phyloP scores from a whole-genome alignment of 371 early-diverging fungal genomes.

The Mucor saturninus region DNA sequence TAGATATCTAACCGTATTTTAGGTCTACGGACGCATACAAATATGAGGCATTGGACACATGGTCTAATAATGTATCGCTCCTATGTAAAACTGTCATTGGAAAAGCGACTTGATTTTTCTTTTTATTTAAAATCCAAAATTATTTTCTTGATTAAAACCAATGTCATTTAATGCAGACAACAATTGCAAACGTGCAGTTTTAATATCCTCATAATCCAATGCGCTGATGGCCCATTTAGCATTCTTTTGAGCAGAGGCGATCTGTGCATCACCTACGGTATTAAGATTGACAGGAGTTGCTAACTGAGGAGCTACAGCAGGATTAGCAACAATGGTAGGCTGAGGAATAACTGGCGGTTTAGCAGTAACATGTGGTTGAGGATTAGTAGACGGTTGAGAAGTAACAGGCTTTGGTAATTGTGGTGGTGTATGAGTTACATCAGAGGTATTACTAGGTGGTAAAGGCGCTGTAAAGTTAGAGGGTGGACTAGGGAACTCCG shows the following conservation, averaged over 20 bases:
- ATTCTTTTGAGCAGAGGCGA: constrained; percentile 82
- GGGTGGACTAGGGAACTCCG: constrained; percentile 58
- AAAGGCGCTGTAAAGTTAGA: constrained; percentile 54
- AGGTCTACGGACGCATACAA: constrained; percentile 71
- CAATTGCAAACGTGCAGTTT: constrained; percentile 83
- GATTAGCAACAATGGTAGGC: constrained; percentile 12
- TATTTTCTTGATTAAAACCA: constrained; percentile 49
- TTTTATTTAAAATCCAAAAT: constrained; percentile 39
- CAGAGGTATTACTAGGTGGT: constrained; percentile 18
- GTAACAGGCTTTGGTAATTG: constrained; percentile 39
- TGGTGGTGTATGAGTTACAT: constrained; percentile 38
- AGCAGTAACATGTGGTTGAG: constrained; percentile 19
- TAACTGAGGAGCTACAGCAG: constrained; percentile 1
- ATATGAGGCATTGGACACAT: constrained; percentile 77
- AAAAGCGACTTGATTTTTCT: constrained; percentile 45
- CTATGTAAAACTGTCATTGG: constrained; percentile 70
- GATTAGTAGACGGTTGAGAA: constrained; percentile 1
- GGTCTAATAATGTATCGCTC: constrained; percentile 69
- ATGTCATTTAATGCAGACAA: constrained; percentile 70
- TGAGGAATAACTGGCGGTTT: constrained; percentile 23
- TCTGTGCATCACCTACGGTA: constrained; percentile 33
- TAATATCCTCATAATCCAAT: constrained; percentile 91
- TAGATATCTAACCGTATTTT: background rate
- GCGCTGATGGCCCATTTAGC: constrained; percentile 95
- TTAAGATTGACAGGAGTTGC: constrained; percentile 20